Evolutionary conservation across 768 basidiomycete genomes (phyloP).

Genomic region (Naganishia vaughanmartiniae): DNA sequence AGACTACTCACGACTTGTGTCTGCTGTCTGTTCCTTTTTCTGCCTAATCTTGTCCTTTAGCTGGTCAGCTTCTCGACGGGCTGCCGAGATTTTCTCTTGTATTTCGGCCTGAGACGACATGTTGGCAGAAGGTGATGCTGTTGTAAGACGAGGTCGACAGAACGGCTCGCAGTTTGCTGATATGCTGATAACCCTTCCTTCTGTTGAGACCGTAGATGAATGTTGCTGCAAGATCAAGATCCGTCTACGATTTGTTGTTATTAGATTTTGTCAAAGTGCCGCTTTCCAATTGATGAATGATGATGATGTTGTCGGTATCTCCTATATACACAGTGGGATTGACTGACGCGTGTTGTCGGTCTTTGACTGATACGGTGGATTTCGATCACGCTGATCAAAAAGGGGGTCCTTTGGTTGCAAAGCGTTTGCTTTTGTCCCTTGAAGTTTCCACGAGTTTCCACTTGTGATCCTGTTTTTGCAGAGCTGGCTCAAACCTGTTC

Average conservation of each 20-base stretch:
- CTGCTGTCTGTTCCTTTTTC: slow-evolving; percentile 93
- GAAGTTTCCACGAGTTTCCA: no score
- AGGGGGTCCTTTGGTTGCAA: not conserved
- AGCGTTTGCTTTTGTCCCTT: not conserved
- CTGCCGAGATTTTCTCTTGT: slow-evolving; percentile 73
- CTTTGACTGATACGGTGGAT: not conserved
- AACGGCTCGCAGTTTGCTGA: not conserved
- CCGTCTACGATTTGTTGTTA: not conserved
- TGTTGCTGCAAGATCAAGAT: not conserved
- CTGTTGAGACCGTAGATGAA: not conserved
- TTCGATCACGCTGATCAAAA: not conserved
- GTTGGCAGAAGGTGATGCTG: slow-evolving; percentile 3
- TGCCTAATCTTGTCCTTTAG: slow-evolving; percentile 98
- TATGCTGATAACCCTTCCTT: not conserved
- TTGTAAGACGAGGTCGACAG: not conserved
- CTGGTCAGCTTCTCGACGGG: slow-evolving; percentile 91
- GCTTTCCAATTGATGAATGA: not conserved
- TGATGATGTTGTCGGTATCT: not conserved
- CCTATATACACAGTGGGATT: slow-evolving; percentile 3
- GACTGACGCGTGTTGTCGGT: not conserved
- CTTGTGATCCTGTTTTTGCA: no score
- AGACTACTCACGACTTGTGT: slow-evolving; percentile 79
- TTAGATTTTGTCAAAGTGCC: not conserved
- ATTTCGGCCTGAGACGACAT: slow-evolving; percentile 51
- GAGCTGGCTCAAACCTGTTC: no score